Evolutionary conservation across 176 grass and related monocot genomes (phyloP).

Genomic region (Carex parvula): DNA sequence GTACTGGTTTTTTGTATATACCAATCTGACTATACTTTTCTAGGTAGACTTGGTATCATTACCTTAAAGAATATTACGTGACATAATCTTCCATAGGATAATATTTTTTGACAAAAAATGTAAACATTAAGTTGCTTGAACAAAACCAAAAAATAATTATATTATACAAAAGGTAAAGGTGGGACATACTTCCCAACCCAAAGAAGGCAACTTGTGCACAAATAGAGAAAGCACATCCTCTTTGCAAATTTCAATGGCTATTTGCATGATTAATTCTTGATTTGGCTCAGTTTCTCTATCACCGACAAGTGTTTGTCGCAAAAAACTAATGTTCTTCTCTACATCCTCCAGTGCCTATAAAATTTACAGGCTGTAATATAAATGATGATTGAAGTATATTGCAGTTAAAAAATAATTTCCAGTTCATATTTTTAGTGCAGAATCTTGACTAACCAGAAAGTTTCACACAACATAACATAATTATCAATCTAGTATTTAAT

Average conservation of each 20-base stretch:
- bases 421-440: not conserved
- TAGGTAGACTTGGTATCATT: not conserved
- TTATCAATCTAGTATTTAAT: not conserved
- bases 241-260: conserved; percentile 91
- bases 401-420: not conserved
- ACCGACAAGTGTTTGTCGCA: conserved; percentile 73
- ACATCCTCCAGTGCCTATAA: conserved; percentile 86
- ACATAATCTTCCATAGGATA: not conserved
- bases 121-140: not conserved
- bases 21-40: not conserved
- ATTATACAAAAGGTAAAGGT: not conserved
- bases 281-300: conserved; percentile 94
- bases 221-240: conserved; percentile 75
- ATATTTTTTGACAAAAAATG: not conserved
- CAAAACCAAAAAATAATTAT: not conserved
- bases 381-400: not conserved
- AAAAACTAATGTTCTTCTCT: conserved; percentile 64
- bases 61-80: not conserved
- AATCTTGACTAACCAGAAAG: not conserved
- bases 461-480: not conserved
- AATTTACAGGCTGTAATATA: not conserved
- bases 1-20: not conserved
- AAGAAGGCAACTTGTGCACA: conserved; percentile 85
- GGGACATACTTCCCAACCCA: conserved; percentile 84
- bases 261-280: conserved; percentile 72